Conservation (phyloP, 805 yeast genomes). For the Ogataea nakhonphanomensis region DNA sequence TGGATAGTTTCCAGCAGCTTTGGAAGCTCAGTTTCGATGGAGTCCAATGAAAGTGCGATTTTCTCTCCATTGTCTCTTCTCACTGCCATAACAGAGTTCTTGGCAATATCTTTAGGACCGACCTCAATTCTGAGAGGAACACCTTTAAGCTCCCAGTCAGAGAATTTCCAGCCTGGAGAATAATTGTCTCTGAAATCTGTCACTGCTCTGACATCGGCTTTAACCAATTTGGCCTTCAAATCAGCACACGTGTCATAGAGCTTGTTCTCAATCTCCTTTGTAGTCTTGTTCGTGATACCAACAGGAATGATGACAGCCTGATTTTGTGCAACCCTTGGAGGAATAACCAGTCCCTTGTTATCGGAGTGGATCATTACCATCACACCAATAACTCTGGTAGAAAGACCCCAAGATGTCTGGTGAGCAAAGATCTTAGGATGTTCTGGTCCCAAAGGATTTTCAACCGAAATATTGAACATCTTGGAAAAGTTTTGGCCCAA, state of each 20-base stretch:
- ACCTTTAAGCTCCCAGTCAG: conserved; percentile 97
- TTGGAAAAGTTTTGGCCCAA: conserved; percentile 97
- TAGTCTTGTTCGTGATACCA: conserved; percentile 85
- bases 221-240: conserved; percentile 59
- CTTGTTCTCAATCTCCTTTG: conserved; percentile 67
- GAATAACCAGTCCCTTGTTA: conserved; percentile 95
- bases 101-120: conserved; percentile 93
- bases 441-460: conserved; percentile 87
- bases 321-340: conserved; percentile 92
- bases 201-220: conserved; percentile 66
- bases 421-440: conserved; percentile 83
- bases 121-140: conserved; percentile 88
- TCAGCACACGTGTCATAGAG: conserved; percentile 68
- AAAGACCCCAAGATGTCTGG: conserved; percentile 99
- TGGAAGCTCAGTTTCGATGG: conserved; percentile 65
- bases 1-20: conserved; percentile 82
- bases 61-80: conserved; percentile 90
- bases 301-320: conserved; percentile 94
- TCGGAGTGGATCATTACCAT: conserved; percentile 99
- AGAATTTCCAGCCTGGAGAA: conserved; percentile 98
- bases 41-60: conserved; percentile 59
- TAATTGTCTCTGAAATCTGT: conserved; percentile 92
- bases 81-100: conserved; percentile 78
- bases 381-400: conserved; percentile 98
- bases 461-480: conserved; percentile 95